Conservation (phyloP, 1,139 yeast species). For the Diutina ranongensis region DNA sequence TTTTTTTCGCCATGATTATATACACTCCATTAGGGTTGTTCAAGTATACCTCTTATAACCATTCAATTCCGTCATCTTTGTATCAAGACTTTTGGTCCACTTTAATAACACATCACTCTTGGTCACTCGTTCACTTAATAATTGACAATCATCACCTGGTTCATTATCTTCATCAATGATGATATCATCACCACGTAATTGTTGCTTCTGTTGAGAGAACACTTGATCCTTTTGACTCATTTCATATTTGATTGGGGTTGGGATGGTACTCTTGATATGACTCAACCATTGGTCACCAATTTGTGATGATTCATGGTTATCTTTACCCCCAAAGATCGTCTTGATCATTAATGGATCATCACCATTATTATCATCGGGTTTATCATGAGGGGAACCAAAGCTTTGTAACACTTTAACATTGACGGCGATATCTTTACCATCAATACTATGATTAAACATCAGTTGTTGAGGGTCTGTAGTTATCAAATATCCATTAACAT, state of each 20-base stretch:
- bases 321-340: background rate
- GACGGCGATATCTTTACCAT: slow-evolving; percentile 15
- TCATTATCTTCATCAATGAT: background rate
- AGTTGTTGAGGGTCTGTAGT: slow-evolving; percentile 8
- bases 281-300: background rate
- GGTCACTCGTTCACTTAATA: background rate
- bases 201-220: slow-evolving; percentile 18
- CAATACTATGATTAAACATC: slow-evolving; percentile 14
- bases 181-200: background rate
- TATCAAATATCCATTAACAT: slow-evolving; percentile 20
- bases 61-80: background rate
- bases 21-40: background rate
- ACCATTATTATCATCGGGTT: background rate
- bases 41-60: background rate
- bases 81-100: background rate
- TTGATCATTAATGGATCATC: background rate
- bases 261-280: slow-evolving; percentile 20
- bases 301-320: too few species aligned
- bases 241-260: slow-evolving; percentile 17
- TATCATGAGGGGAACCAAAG: background rate
- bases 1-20: too few species aligned
- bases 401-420: slow-evolving; percentile 15
- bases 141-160: background rate
- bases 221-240: slow-evolving; percentile 32
- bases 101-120: background rate